These are phyloP conservation scores for Aspergillus udagawae DNA, from an alignment of 2,329 filamentous ascomycete genomes.

Conservation along the genomic window DNA sequence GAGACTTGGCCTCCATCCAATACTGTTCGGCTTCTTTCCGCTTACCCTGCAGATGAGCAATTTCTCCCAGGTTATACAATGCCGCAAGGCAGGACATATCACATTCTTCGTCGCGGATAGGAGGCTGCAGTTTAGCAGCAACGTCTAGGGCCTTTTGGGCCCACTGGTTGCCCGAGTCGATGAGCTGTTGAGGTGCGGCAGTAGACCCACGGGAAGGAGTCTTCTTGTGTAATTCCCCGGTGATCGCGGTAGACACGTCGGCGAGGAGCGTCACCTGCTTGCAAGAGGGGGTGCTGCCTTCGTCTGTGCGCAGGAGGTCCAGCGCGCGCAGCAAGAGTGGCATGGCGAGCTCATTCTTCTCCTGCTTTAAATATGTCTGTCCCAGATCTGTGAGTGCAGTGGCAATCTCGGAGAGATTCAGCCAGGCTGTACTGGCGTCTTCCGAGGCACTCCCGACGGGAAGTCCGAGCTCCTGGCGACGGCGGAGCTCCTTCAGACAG, in stretches of 20 bases:
- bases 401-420: slow-evolving; percentile 38
- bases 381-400: slow-evolving; percentile 58
- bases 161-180: slow-evolving; percentile 72
- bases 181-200: slow-evolving; percentile 56
- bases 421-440: slow-evolving; percentile 31
- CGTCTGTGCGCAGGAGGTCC: slow-evolving; percentile 55
- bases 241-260: slow-evolving; percentile 52
- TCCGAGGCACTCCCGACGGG: slow-evolving; percentile 61
- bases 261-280: slow-evolving; percentile 71
- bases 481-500: slow-evolving; percentile 67
- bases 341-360: slow-evolving; percentile 74
- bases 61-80: slow-evolving; percentile 80
- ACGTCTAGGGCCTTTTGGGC: slow-evolving; percentile 70
- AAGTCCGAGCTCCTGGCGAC: slow-evolving; percentile 63
- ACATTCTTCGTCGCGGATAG: slow-evolving; percentile 70
- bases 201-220: slow-evolving; percentile 30
- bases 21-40: slow-evolving; percentile 60
- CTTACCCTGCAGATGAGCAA: slow-evolving; percentile 71
- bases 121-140: slow-evolving; percentile 60
- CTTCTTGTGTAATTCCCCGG: slow-evolving; percentile 28
- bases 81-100: slow-evolving; percentile 78
- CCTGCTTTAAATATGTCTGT: slow-evolving; percentile 68
- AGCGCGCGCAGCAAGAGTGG: slow-evolving; percentile 85
- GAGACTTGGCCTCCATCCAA: slow-evolving; percentile 64
- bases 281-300: slow-evolving; percentile 53